Evolutionary conservation across 192 early-diverging fungal species (phyloP).

Genomic region (Podila epicladia): DNA sequence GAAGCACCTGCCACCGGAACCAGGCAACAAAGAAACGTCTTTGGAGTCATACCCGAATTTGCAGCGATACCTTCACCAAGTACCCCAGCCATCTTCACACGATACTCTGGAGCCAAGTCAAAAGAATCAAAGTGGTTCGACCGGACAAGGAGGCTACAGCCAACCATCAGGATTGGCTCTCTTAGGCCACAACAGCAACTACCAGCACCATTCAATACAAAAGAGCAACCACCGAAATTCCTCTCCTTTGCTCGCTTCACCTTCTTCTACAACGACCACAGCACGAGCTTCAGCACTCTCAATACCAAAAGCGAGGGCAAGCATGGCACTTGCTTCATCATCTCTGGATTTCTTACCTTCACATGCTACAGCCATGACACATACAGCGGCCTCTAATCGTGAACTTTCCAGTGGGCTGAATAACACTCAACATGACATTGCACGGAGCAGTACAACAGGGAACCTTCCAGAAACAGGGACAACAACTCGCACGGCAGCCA

Average conservation of each 20-base stretch:
- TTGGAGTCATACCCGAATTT: constrained; percentile 20
- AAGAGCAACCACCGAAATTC: background rate
- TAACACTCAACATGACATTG: too few species aligned
- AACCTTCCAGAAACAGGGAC: too few species aligned
- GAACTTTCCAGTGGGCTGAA: too few species aligned
- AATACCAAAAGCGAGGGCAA: constrained; percentile 33
- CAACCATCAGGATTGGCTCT: constrained; percentile 17
- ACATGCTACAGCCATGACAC: background rate
- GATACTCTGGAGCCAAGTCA: background rate
- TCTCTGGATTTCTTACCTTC: constrained; percentile 7
- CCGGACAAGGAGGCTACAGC: background rate
- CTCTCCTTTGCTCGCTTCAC: background rate
- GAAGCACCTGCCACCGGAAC: background rate
- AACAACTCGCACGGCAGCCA: too few species aligned
- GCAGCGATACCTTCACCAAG: constrained; percentile 10
- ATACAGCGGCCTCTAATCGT: background rate
- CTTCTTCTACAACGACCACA: background rate
- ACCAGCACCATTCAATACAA: background rate
- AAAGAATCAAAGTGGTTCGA: background rate
- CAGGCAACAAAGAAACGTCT: background rate
- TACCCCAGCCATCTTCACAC: background rate
- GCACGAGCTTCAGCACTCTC: constrained; percentile 3
- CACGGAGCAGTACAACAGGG: too few species aligned
- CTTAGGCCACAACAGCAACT: constrained; percentile 7
- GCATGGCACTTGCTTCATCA: constrained; percentile 35